Base-by-base conservation (phyloP, 1,284 basidiomycete genomes). In the Malassezia sp. region DNA sequence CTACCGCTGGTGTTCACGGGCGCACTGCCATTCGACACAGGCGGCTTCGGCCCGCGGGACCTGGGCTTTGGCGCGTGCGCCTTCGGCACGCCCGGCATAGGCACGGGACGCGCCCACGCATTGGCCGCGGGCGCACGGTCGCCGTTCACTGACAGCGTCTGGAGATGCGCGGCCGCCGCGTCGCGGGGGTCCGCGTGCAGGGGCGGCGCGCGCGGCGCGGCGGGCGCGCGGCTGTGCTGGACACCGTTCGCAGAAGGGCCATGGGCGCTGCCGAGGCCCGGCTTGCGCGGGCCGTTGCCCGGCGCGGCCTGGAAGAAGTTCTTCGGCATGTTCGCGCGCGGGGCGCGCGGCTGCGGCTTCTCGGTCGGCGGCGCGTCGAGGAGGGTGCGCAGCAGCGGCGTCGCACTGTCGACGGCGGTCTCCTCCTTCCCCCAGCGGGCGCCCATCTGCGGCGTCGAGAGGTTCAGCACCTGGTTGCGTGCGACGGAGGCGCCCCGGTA, bases 381-480 rank as follows among this genome's bases (percentile, higher is more conserved):
- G 20, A 50, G 38, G 7, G 48, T 50, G n/a, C 48, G 48, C 18
- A 31, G 26, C 5, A 50, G 26, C 7, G 48, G 29, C 28, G 31
- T 39, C 9, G 30, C 15, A 2, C 45, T 23, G 9, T 32, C 26
- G n/a, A 31, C 35, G 10, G 17, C 9, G 3, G 10, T n/a, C 11
- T 12, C 20, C 24, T 28, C 26, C 9, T 37, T 21, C 20, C 51
- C 51, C 44, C 44, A 46, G 29, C 40, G 9, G 5, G 47, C 38
- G n/a, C 39, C 61, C 33, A 65, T 59, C 27, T 67, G 64, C 4
- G 66, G 61, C 46, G 60, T 57, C 3, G 57, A 59, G 26, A 69
- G 50, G 49, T 69, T 69, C 34, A 69, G 61, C 35, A 66, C 61
- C 21, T 58, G 53, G 32, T 56, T 47, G 12, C 56, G 59, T 17